A percentile compares a stretch with the other conserved stretches of the same genome.
These are phyloP conservation scores for Basipetospora chlamydospora DNA, from an alignment of 2,329 filamentous ascomycete genomes.

Conservation along the genomic window DNA sequence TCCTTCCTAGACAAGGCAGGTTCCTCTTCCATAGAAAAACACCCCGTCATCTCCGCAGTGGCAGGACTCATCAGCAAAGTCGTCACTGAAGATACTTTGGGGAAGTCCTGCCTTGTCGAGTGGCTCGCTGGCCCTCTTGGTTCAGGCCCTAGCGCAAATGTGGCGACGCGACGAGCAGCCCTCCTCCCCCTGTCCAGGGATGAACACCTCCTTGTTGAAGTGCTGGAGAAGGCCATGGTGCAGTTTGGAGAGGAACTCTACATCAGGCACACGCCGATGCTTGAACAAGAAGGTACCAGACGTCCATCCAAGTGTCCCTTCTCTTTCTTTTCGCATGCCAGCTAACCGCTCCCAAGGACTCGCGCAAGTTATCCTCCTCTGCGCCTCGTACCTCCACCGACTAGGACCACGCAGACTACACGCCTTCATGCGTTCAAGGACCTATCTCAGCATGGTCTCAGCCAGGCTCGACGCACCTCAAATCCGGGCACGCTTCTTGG, in stretches of 20 bases:
- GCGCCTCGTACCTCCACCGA: conserved; percentile 61
- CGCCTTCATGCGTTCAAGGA: conserved; percentile 53
- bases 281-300: conserved; percentile 70
- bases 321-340: too few relatives aligned
- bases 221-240: conserved; percentile 54
- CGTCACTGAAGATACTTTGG: conserved; percentile 27
- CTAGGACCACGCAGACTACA: conserved; percentile 50
- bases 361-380: conserved; percentile 63
- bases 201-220: conserved; percentile 32
- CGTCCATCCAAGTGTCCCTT: background rate
- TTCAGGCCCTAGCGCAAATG: conserved; percentile 47
- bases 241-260: conserved; percentile 79
- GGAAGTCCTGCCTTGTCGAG: conserved; percentile 33
- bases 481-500: conserved; percentile 60
- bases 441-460: conserved; percentile 67
- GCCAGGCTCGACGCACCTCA: conserved; percentile 73
- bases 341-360: conserved; percentile 43
- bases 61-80: conserved; percentile 41
- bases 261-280: conserved; percentile 68
- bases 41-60: conserved; percentile 34
- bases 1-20: conserved; percentile 23
- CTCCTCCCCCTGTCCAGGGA: conserved; percentile 41
- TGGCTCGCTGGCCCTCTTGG: conserved; percentile 54
- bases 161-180: conserved; percentile 53
- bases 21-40: too few relatives aligned